Percentiles rank a stretch among this genome's conserved stretches.
Evolutionary conservation across 2,329 filamentous ascomycete genomes (phyloP).

Genomic region (Sporothrix euskadiensis): DNA sequence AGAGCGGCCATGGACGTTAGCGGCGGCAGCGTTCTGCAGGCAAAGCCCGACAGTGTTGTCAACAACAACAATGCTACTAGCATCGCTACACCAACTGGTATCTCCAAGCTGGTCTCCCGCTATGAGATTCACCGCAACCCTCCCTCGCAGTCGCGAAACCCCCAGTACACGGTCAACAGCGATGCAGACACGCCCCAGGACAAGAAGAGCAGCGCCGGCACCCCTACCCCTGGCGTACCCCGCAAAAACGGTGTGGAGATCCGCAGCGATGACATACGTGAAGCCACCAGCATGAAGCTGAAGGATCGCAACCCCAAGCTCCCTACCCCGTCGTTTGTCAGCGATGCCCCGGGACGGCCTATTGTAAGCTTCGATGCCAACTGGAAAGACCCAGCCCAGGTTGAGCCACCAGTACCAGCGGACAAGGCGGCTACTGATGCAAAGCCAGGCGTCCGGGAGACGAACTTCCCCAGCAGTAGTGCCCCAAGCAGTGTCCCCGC

Average conservation of each 20-base stretch:
- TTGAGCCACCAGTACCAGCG: not conserved
- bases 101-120: constrained; percentile 45
- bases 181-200: constrained; percentile 36
- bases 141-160: constrained; percentile 78
- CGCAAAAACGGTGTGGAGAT: constrained; percentile 81
- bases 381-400: constrained; percentile 65
- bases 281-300: constrained; percentile 85
- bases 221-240: constrained; percentile 47
- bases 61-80: constrained; percentile 47
- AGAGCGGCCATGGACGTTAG: not conserved
- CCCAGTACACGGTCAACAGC: constrained; percentile 72
- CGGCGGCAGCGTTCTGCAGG: constrained; percentile 42
- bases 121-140: constrained; percentile 78
- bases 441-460: constrained; percentile 56
- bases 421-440: constrained; percentile 66
- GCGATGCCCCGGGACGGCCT: constrained; percentile 82
- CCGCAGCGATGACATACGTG: constrained; percentile 80
- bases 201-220: constrained; percentile 32
- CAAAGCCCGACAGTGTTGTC: constrained; percentile 66
- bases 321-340: constrained; percentile 86
- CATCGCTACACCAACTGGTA: constrained; percentile 34
- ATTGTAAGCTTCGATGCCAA: constrained; percentile 95
- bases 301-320: constrained; percentile 84
- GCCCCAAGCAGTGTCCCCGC: constrained; percentile 24
- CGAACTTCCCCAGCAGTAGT: constrained; percentile 23